Percentiles rank a stretch among this genome's conserved stretches.
phyloP scores from a whole-genome alignment of 805 yeast species.

The Lipomyces chichibuensis region DNA sequence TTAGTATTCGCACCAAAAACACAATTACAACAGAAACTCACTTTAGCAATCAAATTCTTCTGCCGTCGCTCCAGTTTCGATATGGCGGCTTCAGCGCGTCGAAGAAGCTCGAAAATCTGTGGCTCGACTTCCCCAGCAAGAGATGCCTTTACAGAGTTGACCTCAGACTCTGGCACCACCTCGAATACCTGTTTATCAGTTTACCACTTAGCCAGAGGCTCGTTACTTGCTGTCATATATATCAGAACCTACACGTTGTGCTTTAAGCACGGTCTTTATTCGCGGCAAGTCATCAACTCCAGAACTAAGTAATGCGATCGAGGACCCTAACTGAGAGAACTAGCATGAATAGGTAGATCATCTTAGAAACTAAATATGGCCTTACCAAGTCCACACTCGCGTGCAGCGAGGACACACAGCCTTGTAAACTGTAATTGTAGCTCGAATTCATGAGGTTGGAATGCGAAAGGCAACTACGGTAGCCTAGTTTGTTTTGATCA shows the following conservation, averaged over 20 bases:
- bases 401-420: conserved; percentile 31
- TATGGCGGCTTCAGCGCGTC: conserved; percentile 37
- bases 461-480: background rate
- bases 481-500: background rate
- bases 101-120: conserved; percentile 37
- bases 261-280: conserved; percentile 32
- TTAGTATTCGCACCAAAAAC: background rate
- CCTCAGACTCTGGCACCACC: conserved; percentile 40
- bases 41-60: conserved; percentile 35
- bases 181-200: conserved; percentile 37
- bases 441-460: conserved; percentile 23
- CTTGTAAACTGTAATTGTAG: conserved; percentile 33
- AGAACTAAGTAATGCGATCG: conserved; percentile 27
- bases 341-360: too few species aligned
- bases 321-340: conserved; percentile 20
- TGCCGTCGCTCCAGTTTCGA: conserved; percentile 39
- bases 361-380: background rate
- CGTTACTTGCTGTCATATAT: background rate
- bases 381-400: conserved; percentile 29
- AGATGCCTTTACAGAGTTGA: conserved; percentile 35
- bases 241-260: conserved; percentile 26
- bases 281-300: conserved; percentile 37
- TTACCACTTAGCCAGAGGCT: too few species aligned
- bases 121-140: conserved; percentile 41
- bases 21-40: background rate